Evolutionary conservation across 2,329 filamentous ascomycete species (phyloP).

Genomic region (Leptodontidium sp.): DNA sequence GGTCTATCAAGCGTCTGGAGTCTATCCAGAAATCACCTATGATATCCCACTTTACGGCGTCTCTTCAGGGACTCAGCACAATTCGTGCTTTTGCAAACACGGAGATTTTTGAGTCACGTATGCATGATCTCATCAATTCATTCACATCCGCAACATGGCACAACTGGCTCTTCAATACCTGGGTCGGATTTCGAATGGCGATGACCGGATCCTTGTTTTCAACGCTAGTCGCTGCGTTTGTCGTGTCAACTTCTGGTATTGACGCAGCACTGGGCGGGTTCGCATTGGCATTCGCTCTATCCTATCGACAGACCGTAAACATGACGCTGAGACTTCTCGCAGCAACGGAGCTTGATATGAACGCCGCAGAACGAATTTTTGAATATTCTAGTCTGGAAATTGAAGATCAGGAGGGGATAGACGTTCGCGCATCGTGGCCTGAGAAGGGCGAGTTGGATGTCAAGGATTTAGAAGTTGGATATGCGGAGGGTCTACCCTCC

Average conservation of each 20-base stretch:
- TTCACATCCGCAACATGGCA: conserved; percentile 69
- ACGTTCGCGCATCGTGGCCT: conserved; percentile 76
- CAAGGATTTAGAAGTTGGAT: conserved; percentile 72
- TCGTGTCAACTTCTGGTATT: conserved; percentile 66
- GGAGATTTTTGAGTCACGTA: conserved; percentile 69
- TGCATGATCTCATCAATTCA: conserved; percentile 74
- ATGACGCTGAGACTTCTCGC: conserved; percentile 72
- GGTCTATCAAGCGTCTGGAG: conserved; percentile 78
- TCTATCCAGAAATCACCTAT: conserved; percentile 79
- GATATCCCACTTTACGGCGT: conserved; percentile 73
- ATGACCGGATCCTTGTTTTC: conserved; percentile 74
- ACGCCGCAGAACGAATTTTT: conserved; percentile 75
- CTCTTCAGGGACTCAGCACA: conserved; percentile 74
- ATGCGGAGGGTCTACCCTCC: conserved; percentile 73
- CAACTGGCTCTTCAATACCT: conserved; percentile 63
- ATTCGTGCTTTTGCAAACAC: conserved; percentile 79
- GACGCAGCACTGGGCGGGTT: conserved; percentile 77
- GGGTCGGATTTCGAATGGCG: conserved; percentile 76
- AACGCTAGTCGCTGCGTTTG: conserved; percentile 67
- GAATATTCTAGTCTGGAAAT: conserved; percentile 75
- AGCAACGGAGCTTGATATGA: conserved; percentile 78
- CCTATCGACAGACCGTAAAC: conserved; percentile 70
- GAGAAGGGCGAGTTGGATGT: conserved; percentile 75
- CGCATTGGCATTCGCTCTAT: conserved; percentile 74
- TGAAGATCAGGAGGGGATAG: conserved; percentile 68